Conservation (phyloP, 345 rosid species). For the Boechera retrofracta region DNA sequence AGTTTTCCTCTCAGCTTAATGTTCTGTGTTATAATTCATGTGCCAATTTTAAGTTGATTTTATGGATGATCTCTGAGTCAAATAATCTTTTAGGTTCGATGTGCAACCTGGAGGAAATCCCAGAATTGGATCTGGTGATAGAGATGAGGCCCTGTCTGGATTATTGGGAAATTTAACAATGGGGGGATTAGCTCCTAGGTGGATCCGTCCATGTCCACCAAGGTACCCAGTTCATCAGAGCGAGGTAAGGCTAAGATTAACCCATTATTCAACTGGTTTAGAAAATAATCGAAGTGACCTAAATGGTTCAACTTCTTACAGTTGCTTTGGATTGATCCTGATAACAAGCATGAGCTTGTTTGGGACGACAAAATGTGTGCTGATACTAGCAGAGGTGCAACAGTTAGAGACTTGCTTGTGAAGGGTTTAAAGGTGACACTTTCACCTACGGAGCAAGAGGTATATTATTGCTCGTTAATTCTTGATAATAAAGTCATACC, state of each 20-base stretch:
- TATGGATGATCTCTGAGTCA: constrained; percentile 27
- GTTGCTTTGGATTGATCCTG: constrained; percentile 94
- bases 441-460: constrained; percentile 84
- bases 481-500: constrained; percentile 24
- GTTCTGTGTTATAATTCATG: background rate
- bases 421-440: constrained; percentile 87
- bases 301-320: constrained; percentile 46
- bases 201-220: constrained; percentile 91
- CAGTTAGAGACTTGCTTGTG: constrained; percentile 80
- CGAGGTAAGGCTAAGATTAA: constrained; percentile 60
- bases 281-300: constrained; percentile 20
- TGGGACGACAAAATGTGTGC: constrained; percentile 99
- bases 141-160: constrained; percentile 68
- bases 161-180: constrained; percentile 56
- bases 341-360: constrained; percentile 91
- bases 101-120: constrained; percentile 70
- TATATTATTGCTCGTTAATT: constrained; percentile 36
- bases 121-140: constrained; percentile 88
- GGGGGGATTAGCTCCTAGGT: constrained; percentile 69
- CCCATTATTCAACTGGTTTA: constrained; percentile 1
- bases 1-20: constrained; percentile 16
- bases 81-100: constrained; percentile 69
- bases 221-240: constrained; percentile 74
- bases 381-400: constrained; percentile 94
- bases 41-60: constrained; percentile 34